Evolutionary conservation across 208 protist genomes (phyloP).

Genomic region (Crithidia fasciculata): DNA sequence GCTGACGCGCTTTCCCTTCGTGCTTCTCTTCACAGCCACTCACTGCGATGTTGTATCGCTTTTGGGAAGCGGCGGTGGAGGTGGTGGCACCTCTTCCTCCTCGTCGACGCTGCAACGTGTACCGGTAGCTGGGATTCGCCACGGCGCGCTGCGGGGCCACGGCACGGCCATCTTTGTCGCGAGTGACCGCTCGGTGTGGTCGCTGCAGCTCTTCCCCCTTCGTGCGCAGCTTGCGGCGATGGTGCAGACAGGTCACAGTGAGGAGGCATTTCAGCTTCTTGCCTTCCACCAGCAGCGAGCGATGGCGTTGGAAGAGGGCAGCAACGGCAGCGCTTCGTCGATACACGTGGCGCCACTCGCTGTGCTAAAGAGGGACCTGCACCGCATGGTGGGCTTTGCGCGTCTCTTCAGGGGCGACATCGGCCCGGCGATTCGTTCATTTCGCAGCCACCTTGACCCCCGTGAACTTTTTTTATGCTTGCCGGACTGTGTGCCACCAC

Average conservation of each 20-base stretch:
- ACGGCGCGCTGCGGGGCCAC: slow-evolving; percentile 47
- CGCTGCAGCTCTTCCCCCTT: slow-evolving; percentile 57
- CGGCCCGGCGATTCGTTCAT: slow-evolving; percentile 53
- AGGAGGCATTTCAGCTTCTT: slow-evolving; percentile 77
- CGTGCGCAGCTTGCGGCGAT: slow-evolving; percentile 67
- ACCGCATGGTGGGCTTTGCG: slow-evolving; percentile 73
- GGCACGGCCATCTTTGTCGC: slow-evolving; percentile 60
- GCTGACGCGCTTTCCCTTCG: slow-evolving; percentile 61
- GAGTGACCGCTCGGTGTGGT: slow-evolving; percentile 64
- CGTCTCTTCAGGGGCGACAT: slow-evolving; percentile 55
- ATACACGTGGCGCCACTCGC: slow-evolving; percentile 20
- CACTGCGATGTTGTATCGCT: slow-evolving; percentile 75
- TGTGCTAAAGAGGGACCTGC: slow-evolving; percentile 62
- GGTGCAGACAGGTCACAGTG: slow-evolving; percentile 46
- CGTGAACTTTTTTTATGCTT: slow-evolving; percentile 68
- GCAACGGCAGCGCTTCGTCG: neutral
- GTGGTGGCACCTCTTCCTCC: neutral
- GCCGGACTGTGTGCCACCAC: slow-evolving; percentile 69
- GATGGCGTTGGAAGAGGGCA: neutral
- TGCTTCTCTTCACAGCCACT: slow-evolving; percentile 69
- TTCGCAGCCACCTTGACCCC: slow-evolving; percentile 68
- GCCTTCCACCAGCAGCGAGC: slow-evolving; percentile 38
- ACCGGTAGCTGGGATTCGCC: slow-evolving; percentile 55
- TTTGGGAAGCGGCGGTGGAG: slow-evolving; percentile 28
- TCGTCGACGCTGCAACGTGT: slow-evolving; percentile 49